Conservation (phyloP, 1,284 basidiomycete genomes). For the Cryptococcus sp. region DNA sequence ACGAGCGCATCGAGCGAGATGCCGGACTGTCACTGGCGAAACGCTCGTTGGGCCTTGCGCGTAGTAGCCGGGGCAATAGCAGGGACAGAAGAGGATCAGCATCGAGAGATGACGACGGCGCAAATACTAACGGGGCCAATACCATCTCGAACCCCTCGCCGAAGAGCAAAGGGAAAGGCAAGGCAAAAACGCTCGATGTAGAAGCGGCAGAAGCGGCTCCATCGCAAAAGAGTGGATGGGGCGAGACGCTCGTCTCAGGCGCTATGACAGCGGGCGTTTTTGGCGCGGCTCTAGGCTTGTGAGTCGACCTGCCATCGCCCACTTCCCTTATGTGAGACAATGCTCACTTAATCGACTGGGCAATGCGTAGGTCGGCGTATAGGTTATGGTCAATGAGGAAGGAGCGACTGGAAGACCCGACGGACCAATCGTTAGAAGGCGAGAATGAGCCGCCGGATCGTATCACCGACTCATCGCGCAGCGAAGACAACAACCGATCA, state of each 20-base stretch:
- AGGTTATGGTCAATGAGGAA: slow-evolving; percentile 20
- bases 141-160: no score
- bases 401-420: not conserved
- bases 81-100: no score
- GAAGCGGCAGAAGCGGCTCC: not conserved
- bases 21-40: no score
- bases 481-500: no score
- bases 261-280: slow-evolving; percentile 35
- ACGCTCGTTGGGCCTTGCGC: no score
- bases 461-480: not conserved
- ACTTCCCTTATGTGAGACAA: no score
- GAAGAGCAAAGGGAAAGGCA: no score
- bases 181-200: not conserved
- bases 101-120: no score
- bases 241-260: slow-evolving; percentile 22
- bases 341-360: not conserved
- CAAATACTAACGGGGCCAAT: no score
- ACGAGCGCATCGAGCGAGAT: no score
- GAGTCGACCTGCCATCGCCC: slow-evolving; percentile 9
- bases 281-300: slow-evolving; percentile 40
- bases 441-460: not conserved
- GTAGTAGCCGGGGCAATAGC: no score
- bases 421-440: not conserved
- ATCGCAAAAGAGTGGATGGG: slow-evolving; percentile 24
- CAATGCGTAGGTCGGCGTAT: slow-evolving; percentile 27